Percentiles rank a stretch among this genome's conserved stretches.
These are phyloP conservation scores for Phytophthora pini DNA, from an alignment of 352 stramenopile genomes.

Conservation along the genomic window DNA sequence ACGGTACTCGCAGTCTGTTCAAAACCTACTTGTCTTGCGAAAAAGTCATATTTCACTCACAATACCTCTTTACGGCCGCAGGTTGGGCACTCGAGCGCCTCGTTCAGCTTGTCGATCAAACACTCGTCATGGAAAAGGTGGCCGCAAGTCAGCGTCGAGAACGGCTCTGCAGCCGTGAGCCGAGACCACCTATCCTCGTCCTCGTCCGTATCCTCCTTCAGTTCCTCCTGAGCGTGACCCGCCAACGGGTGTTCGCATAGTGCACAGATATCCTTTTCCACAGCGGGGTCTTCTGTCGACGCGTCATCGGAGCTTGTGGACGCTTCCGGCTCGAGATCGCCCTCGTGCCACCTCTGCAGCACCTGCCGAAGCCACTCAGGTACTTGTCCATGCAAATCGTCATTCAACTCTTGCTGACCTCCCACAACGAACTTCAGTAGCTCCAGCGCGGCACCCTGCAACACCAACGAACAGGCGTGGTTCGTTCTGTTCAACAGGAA, in stretches of 20 bases:
- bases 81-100: constrained; percentile 56
- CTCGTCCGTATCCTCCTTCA: constrained; percentile 1
- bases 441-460: constrained; percentile 34
- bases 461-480: constrained; percentile 40
- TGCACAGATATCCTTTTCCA: constrained; percentile 24
- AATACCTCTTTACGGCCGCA: constrained; percentile 40
- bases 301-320: constrained; percentile 28
- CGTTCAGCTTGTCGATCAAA: constrained; percentile 65
- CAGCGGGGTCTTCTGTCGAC: constrained; percentile 9
- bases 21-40: background rate
- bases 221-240: constrained; percentile 8
- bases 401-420: constrained; percentile 4
- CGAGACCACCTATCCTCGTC: constrained; percentile 24
- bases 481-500: constrained; percentile 49
- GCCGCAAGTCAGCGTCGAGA: constrained; percentile 58
- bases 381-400: constrained; percentile 24
- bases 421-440: constrained; percentile 45
- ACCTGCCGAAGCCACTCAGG: constrained; percentile 21
- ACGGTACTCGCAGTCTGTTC: constrained; percentile 6
- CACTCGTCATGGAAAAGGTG: constrained; percentile 80
- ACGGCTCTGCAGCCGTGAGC: constrained; percentile 24
- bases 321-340: constrained; percentile 26
- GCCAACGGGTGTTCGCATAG: constrained; percentile 33
- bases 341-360: constrained; percentile 36
- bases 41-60: constrained; percentile 5